Evolutionary conservation across 2,329 filamentous ascomycete genomes (phyloP).

Genomic region (Nemania bipapillata): DNA sequence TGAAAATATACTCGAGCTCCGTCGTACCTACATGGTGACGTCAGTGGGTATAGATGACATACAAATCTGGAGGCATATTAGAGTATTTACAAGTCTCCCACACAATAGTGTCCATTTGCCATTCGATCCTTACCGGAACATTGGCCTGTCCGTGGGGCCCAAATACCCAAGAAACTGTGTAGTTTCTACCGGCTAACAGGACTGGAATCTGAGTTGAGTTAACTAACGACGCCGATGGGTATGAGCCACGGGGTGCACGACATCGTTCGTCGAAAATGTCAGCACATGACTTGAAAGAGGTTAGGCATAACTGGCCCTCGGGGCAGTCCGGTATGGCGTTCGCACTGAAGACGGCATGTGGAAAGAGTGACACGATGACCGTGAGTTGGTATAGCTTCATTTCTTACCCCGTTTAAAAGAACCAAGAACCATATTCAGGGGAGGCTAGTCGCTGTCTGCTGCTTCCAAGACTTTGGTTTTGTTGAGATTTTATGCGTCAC

Average conservation of each 20-base stretch:
- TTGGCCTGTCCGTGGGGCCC: neutral
- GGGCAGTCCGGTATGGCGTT: neutral
- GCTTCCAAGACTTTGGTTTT: neutral
- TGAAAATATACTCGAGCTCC: slow-evolving; percentile 7
- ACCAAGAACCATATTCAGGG: neutral
- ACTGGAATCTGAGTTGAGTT: slow-evolving; percentile 1
- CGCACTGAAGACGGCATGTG: neutral
- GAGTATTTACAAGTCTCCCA: slow-evolving; percentile 18
- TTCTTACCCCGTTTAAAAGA: neutral
- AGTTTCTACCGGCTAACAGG: slow-evolving; percentile 7
- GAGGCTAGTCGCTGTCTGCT: neutral
- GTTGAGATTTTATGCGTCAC: neutral
- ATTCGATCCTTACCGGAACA: slow-evolving; percentile 20
- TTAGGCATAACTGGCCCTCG: slow-evolving; percentile 12
- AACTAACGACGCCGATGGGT: neutral
- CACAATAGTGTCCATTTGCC: slow-evolving; percentile 12
- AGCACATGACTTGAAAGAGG: slow-evolving; percentile 21
- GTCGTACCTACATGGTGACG: slow-evolving; percentile 14
- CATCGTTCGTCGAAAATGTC: slow-evolving; percentile 5
- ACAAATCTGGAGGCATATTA: neutral
- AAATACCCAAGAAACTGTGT: slow-evolving; percentile 22
- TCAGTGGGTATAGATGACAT: neutral
- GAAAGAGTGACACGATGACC: neutral
- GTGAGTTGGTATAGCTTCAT: neutral
- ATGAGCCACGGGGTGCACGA: neutral